phyloP scores from a whole-genome alignment of 1,284 basidiomycete species.

The Cryptococcus maquisensis region DNA sequence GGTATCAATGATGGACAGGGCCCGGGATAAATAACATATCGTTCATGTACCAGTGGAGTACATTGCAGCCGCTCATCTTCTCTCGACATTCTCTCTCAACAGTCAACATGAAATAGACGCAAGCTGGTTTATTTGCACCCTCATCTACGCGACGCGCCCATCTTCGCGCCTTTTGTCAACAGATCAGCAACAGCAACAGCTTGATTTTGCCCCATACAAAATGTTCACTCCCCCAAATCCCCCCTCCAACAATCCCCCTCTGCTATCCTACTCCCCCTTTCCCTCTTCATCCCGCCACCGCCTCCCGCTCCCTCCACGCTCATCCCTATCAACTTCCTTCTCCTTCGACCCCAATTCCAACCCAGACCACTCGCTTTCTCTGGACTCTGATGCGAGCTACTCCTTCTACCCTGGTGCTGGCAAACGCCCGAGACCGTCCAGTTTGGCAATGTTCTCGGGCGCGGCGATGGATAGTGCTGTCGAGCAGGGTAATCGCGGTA shows the following conservation, averaged over 20 bases:
- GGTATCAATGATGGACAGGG: too few species aligned
- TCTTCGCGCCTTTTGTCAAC: not conserved
- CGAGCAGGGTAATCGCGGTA: conserved; percentile 31
- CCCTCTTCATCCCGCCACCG: conserved; percentile 11
- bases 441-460: conserved; percentile 55
- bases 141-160: not conserved
- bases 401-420: conserved; percentile 59
- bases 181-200: not conserved
- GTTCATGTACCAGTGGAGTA: too few species aligned
- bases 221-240: conserved; percentile 30
- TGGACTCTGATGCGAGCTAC: conserved; percentile 58
- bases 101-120: too few species aligned
- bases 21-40: too few species aligned
- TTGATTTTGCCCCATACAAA: not conserved
- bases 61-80: too few species aligned
- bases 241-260: conserved; percentile 11
- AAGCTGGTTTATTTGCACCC: not conserved
- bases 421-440: conserved; percentile 60
- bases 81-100: too few species aligned
- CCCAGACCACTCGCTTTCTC: conserved; percentile 57
- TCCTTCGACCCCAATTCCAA: conserved; percentile 69
- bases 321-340: conserved; percentile 64
- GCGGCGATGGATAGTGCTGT: conserved; percentile 9
- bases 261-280: conserved; percentile 7
- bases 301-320: conserved; percentile 15